A percentile compares a stretch with the other conserved stretches of the same genome.
These are phyloP conservation scores for Radiomyces spectabilis DNA, from an alignment of 192 early-diverging fungal species.

Conservation along the genomic window DNA sequence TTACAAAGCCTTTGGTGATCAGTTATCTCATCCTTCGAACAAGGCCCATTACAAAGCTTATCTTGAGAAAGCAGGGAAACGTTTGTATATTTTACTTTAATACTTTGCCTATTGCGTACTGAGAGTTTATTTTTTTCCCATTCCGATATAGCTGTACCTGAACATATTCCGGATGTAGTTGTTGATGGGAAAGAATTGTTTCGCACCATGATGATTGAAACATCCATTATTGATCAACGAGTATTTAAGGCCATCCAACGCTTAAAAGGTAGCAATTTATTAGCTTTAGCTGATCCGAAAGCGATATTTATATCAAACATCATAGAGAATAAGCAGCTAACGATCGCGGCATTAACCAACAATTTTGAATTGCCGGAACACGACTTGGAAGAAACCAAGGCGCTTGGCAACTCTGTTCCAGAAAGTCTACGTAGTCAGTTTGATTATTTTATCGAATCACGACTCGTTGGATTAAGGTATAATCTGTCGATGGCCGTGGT, in stretches of 20 bases:
- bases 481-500: not conserved
- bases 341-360: constrained; percentile 77
- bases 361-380: constrained; percentile 56
- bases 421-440: constrained; percentile 47
- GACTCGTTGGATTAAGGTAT: constrained; percentile 57
- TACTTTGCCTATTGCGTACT: no score
- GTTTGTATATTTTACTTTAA: no score
- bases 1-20: constrained; percentile 47
- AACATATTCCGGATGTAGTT: constrained; percentile 12
- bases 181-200: constrained; percentile 58
- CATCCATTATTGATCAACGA: constrained; percentile 29
- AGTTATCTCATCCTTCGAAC: constrained; percentile 47
- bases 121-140: no score
- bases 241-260: constrained; percentile 44
- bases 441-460: constrained; percentile 70
- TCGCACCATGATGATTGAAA: constrained; percentile 53
- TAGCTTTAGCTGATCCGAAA: no score
- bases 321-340: constrained; percentile 42
- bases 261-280: constrained; percentile 25
- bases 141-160: not conserved
- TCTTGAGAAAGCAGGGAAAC: constrained; percentile 16
- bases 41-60: constrained; percentile 40
- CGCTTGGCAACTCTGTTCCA: constrained; percentile 21
- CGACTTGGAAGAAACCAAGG: constrained; percentile 22
- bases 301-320: not conserved